phyloP scores from a whole-genome alignment of 495 filamentous ascomycete species.

The Neurospora sp. region DNA sequence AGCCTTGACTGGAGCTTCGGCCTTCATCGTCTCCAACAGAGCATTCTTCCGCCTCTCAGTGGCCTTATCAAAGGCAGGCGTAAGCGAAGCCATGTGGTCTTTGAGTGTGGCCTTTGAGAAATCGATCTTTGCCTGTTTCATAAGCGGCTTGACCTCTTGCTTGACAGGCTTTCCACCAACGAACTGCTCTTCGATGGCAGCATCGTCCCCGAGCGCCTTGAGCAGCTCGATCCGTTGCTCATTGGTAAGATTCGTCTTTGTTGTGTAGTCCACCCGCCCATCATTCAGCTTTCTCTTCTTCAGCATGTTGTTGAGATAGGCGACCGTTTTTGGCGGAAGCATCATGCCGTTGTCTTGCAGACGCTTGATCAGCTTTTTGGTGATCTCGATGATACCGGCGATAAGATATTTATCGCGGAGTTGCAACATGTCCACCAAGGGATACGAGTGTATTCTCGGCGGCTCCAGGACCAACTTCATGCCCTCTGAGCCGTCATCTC shows the following conservation, averaged over 20 bases:
- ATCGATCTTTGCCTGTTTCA: constrained; percentile 60
- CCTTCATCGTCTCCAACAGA: constrained; percentile 7
- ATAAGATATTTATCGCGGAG: constrained; percentile 78
- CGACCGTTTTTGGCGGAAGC: constrained; percentile 48
- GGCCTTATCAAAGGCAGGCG: constrained; percentile 26
- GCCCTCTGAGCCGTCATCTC: constrained; percentile 30
- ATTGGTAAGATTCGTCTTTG: constrained; percentile 61
- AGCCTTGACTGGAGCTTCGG: constrained; percentile 6
- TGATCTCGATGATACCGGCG: constrained; percentile 53
- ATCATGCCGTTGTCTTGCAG: constrained; percentile 60
- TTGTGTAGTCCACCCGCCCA: constrained; percentile 34
- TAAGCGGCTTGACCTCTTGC: constrained; percentile 32
- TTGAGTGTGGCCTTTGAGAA: constrained; percentile 36
- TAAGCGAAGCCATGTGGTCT: constrained; percentile 26
- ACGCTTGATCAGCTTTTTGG: constrained; percentile 61
- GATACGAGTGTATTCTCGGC: constrained; percentile 53
- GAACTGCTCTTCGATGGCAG: constrained; percentile 38
- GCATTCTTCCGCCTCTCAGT: constrained; percentile 29
- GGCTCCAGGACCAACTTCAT: constrained; percentile 49
- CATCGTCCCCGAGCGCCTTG: constrained; percentile 67
- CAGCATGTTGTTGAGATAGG: constrained; percentile 50
- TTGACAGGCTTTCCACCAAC: constrained; percentile 42
- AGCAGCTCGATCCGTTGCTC: constrained; percentile 77
- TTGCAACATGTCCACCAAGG: constrained; percentile 72
- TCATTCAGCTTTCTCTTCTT: constrained; percentile 19